Evolutionary conservation across 2,329 filamentous ascomycete species (phyloP).

Genomic region (Monosporascus sp.): DNA sequence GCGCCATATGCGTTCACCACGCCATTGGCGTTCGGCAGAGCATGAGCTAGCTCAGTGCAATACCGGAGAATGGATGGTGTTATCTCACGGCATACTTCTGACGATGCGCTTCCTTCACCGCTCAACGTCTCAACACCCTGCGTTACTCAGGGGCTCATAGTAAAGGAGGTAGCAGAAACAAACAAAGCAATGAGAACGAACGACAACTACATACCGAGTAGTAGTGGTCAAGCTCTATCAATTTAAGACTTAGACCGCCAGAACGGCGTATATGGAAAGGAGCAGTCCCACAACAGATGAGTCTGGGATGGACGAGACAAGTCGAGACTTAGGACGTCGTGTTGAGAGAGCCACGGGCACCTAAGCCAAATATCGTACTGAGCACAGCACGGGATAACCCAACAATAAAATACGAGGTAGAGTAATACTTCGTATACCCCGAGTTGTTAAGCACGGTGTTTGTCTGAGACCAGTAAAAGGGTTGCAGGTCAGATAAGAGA

Average conservation of each 20-base stretch:
- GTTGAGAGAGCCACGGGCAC: not conserved
- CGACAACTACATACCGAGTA: not conserved
- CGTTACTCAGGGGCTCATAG: slow-evolving; percentile 1
- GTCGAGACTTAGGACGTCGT: not conserved
- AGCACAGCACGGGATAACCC: not conserved
- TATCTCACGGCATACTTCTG: slow-evolving; percentile 9
- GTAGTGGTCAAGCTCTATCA: not conserved
- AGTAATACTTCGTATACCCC: not conserved
- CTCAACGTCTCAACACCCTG: slow-evolving; percentile 3
- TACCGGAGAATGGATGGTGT: slow-evolving; percentile 9
- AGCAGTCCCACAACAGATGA: not conserved
- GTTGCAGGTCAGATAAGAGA: not conserved
- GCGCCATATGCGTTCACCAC: too few relatives aligned
- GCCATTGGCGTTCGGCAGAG: not conserved
- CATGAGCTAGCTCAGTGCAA: slow-evolving; percentile 4
- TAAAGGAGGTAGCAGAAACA: not conserved
- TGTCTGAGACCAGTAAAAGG: not conserved
- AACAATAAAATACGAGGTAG: not conserved
- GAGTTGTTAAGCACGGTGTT: not conserved
- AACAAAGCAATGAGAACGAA: slow-evolving; percentile 6
- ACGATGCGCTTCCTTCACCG: slow-evolving; percentile 10
- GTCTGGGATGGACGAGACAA: not conserved
- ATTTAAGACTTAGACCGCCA: not conserved
- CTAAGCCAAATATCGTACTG: not conserved
- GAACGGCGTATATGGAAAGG: not conserved